Evolutionary conservation across 2,329 filamentous ascomycete species (phyloP), one percentile per base, ranked within the genome.

Genomic region (Thyridium curvatum): DNA sequence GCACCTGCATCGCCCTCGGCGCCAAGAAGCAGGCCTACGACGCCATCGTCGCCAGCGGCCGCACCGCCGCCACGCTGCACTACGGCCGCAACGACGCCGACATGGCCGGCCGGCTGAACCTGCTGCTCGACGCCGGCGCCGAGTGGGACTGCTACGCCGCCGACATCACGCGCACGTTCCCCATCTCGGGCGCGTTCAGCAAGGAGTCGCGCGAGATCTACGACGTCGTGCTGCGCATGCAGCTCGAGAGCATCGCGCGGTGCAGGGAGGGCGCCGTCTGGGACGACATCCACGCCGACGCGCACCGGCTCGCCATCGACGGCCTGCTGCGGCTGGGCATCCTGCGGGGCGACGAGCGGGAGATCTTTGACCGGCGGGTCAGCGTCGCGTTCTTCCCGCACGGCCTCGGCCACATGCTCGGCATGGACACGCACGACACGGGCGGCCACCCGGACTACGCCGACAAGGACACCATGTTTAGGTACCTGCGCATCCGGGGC

Each of bases 301-400:
- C 90, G 0, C 89, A 95, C 64, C 75, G 76, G 48, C 75, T 94
- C 38, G 86, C 87, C 38, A 90, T 94, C 47, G 77, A 86, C 13
- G 90, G 89, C 1, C 69, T 97, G 4, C 67, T 89, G 18, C 62
- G 70, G 16, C 69, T 96, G 0, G 88, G 88, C 2, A 83, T 97
- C 34, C 64, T 96, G 30, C 75, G 75, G 55, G 73, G 78, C 9
- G 68, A 77, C 44, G 73, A 74, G 41, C 74, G 82, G 14, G 88
- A 88, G 50, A 85, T 96, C 17, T 76, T 94, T 44, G 74, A 79
- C 48, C 79, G 77, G 32, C 74, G 89, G 40, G 86, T 88, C n/a
- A 91, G 85, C 52, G 80, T 84, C 17, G 90, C 89, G 2, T 96
- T 96, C 68, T 86, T 95, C 55, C 90, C 90, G 1, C 90, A 96